Conservation (phyloP, 2,329 filamentous ascomycete genomes). For the Aureobasidium subglaciale region DNA sequence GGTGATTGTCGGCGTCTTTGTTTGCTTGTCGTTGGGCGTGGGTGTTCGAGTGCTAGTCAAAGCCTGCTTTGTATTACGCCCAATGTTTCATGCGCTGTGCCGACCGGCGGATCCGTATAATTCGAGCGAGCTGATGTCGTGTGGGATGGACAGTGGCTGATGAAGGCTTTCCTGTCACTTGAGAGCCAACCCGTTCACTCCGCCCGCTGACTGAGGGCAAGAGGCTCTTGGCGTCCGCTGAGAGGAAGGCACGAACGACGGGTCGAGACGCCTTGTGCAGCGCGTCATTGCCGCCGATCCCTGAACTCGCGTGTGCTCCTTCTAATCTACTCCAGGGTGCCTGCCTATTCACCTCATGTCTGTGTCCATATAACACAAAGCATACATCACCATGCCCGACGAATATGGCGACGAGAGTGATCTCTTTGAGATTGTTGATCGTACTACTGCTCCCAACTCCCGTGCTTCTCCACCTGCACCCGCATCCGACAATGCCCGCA, state of each 20-base stretch:
- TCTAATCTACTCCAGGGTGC: neutral
- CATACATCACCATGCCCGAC: constrained; percentile 34
- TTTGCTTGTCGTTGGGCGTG: neutral
- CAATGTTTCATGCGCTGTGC: constrained; percentile 7
- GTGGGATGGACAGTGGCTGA: neutral
- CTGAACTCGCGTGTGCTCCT: neutral
- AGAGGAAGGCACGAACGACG: neutral
- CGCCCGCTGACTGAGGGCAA: neutral
- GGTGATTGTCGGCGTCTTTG: neutral
- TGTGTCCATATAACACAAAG: neutral
- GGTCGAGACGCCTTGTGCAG: neutral
- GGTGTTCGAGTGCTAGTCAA: neutral
- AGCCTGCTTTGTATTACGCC: constrained; percentile 7
- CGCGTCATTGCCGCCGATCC: neutral
- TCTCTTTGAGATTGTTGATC: constrained; percentile 30
- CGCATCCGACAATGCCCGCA: constrained; percentile 25
- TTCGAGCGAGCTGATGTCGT: constrained; percentile 1
- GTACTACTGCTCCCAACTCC: constrained; percentile 30
- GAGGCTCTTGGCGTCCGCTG: too few relatives aligned
- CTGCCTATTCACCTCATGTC: neutral
- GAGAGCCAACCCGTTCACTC: neutral
- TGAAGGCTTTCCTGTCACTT: constrained; percentile 1
- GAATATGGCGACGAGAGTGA: constrained; percentile 39
- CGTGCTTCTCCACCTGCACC: neutral
- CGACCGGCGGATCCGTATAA: constrained; percentile 8